These are phyloP conservation scores for Fusarium nematophilum DNA, from an alignment of 2,329 filamentous ascomycete genomes.

Conservation along the genomic window DNA sequence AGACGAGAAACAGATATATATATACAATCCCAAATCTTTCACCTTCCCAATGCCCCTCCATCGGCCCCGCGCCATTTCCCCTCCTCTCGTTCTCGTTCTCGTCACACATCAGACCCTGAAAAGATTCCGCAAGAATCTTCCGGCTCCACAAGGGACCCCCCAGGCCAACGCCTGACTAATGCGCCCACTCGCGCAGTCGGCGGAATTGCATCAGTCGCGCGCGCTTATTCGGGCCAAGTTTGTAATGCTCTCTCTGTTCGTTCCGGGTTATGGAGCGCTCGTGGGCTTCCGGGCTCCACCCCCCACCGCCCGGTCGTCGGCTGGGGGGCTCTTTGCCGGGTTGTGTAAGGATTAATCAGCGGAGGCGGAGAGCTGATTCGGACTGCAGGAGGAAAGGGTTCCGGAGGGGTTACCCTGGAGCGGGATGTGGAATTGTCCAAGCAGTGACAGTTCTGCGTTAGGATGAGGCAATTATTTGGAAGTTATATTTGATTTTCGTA, in stretches of 20 bases:
- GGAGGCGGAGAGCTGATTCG: not conserved
- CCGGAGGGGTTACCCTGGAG: conserved; percentile 1
- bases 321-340: not conserved
- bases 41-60: no score
- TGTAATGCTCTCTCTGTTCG: not conserved
- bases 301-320: not conserved
- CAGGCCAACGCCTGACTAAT: conserved; percentile 7
- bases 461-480: no score
- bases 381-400: not conserved
- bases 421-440: not conserved
- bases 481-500: no score
- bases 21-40: not conserved
- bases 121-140: not conserved
- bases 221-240: conserved; percentile 1
- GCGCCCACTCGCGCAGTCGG: not conserved
- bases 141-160: not conserved
- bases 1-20: no score
- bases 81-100: not conserved
- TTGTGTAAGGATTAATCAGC: conserved; percentile 16
- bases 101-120: no score
- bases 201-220: conserved; percentile 13
- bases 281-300: no score
- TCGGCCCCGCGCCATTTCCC: no score
- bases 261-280: no score
- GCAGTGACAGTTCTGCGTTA: no score